Percentiles rank a stretch among this genome's conserved stretches.
Conservation (phyloP, 257 asterid genomes). For the Penstemon davidsonii region DNA sequence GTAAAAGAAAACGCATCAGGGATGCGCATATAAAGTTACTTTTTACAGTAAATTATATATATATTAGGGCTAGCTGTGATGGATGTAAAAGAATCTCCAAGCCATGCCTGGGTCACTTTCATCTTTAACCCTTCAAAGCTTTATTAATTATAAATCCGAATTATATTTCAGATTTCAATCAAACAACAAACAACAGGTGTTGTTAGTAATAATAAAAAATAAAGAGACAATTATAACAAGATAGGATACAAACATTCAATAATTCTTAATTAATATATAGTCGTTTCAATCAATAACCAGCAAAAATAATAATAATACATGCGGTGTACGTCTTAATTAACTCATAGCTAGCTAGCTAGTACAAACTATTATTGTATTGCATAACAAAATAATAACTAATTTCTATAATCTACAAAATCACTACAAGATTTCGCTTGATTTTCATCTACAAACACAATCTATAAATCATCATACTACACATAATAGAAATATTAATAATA, state of each 20-base stretch:
- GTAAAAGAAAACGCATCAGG: too few species aligned
- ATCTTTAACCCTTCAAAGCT: background rate
- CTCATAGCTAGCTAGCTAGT: background rate
- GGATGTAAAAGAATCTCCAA: background rate
- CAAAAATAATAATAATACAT: too few species aligned
- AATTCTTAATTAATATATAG: too few species aligned
- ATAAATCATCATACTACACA: slow-evolving; percentile 17
- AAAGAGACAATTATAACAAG: too few species aligned
- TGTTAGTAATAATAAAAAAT: too few species aligned
- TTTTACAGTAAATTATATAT: too few species aligned
- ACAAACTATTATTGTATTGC: background rate
- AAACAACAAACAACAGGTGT: background rate
- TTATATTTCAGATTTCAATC: background rate
- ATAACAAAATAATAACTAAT: slow-evolving; percentile 4
- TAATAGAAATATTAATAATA: background rate
- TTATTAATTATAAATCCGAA: too few species aligned
- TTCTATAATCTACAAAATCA: slow-evolving; percentile 17
- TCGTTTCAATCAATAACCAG: too few species aligned
- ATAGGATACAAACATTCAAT: too few species aligned
- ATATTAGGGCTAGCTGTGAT: slow-evolving; percentile 6
- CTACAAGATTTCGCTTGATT: slow-evolving; percentile 33
- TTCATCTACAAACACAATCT: slow-evolving; percentile 21
- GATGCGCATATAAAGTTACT: too few species aligned
- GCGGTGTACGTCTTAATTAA: background rate
- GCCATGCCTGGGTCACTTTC: background rate